A percentile compares a stretch with the other conserved stretches of the same genome.
Conservation (phyloP, 805 yeast species). For the Metschnikowia peoriensis region DNA sequence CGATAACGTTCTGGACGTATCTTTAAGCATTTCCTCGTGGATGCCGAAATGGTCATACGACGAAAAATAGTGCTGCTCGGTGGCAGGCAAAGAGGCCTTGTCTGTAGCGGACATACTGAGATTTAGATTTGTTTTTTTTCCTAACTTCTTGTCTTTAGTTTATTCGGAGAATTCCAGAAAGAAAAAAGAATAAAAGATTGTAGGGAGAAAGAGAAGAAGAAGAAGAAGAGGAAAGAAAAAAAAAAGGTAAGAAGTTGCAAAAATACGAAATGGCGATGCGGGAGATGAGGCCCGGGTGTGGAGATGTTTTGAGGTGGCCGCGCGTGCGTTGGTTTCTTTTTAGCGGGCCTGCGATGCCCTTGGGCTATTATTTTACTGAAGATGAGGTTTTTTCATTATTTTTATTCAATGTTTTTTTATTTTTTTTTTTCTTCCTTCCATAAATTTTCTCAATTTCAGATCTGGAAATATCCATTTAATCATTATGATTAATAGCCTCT, state of each 20-base stretch:
- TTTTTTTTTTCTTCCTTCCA: too few species aligned
- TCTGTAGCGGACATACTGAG: slow-evolving; percentile 58
- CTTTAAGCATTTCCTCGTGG: slow-evolving; percentile 99
- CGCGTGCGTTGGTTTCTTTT: not conserved
- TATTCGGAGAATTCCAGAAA: not conserved
- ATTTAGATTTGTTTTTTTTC: not conserved
- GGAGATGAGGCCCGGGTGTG: slow-evolving; percentile 1
- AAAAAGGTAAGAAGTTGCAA: not conserved
- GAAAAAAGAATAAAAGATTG: too few species aligned
- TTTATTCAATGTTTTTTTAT: too few species aligned
- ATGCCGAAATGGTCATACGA: slow-evolving; percentile 97
- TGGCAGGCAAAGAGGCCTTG: slow-evolving; percentile 57
- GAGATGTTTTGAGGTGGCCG: not conserved
- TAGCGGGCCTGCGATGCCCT: not conserved
- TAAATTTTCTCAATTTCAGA: too few species aligned
- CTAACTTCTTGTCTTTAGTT: not conserved
- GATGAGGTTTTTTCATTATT: too few species aligned
- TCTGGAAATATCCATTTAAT: too few species aligned
- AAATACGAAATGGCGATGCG: not conserved
- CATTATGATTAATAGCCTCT: too few species aligned
- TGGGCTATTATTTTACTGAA: not conserved
- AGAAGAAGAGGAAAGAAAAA: too few species aligned
- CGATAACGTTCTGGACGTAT: slow-evolving; percentile 84
- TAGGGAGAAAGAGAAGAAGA: too few species aligned
- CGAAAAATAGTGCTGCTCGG: slow-evolving; percentile 90